Percentiles rank a stretch among this genome's conserved stretches.
phyloP scores from a whole-genome alignment of 352 stramenopile species.

The Phytophthora agathidicida region DNA sequence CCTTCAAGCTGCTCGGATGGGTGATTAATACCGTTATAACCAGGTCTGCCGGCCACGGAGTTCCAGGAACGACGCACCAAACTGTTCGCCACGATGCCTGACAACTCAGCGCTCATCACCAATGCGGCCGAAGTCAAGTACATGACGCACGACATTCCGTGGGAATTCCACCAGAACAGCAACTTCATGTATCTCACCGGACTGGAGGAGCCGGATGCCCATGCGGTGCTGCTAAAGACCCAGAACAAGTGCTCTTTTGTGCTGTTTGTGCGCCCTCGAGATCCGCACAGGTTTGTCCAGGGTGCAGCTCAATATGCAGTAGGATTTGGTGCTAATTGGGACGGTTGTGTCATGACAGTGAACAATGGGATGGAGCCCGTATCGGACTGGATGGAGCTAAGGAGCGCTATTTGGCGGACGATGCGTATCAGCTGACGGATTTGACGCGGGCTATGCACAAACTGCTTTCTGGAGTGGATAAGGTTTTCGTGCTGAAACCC shows the following conservation, averaged over 20 bases:
- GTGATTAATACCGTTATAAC: background rate
- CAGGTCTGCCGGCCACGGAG: slow-evolving; percentile 62
- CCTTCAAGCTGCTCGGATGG: background rate
- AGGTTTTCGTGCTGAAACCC: slow-evolving; percentile 74
- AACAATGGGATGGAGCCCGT: slow-evolving; percentile 84
- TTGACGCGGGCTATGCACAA: slow-evolving; percentile 55
- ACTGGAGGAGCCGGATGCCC: slow-evolving; percentile 76
- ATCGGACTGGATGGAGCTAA: slow-evolving; percentile 68
- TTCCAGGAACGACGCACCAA: slow-evolving; percentile 69
- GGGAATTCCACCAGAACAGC: slow-evolving; percentile 86
- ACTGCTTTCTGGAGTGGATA: slow-evolving; percentile 60
- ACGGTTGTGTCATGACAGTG: slow-evolving; percentile 33
- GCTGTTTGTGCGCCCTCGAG: slow-evolving; percentile 78
- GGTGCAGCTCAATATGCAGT: background rate
- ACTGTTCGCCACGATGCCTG: slow-evolving; percentile 64
- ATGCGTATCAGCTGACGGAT: slow-evolving; percentile 71
- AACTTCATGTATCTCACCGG: slow-evolving; percentile 89
- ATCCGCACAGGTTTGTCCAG: slow-evolving; percentile 57
- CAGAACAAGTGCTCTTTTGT: slow-evolving; percentile 66
- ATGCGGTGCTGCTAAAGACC: slow-evolving; percentile 80
- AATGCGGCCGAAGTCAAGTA: slow-evolving; percentile 80
- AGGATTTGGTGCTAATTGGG: background rate
- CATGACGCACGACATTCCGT: slow-evolving; percentile 90
- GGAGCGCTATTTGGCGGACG: slow-evolving; percentile 65
- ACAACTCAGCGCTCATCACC: slow-evolving; percentile 77